Evolutionary conservation across 352 stramenopile genomes (phyloP), one percentile per base, ranked within the genome.

Genomic region (Phytophthora fragariae): DNA sequence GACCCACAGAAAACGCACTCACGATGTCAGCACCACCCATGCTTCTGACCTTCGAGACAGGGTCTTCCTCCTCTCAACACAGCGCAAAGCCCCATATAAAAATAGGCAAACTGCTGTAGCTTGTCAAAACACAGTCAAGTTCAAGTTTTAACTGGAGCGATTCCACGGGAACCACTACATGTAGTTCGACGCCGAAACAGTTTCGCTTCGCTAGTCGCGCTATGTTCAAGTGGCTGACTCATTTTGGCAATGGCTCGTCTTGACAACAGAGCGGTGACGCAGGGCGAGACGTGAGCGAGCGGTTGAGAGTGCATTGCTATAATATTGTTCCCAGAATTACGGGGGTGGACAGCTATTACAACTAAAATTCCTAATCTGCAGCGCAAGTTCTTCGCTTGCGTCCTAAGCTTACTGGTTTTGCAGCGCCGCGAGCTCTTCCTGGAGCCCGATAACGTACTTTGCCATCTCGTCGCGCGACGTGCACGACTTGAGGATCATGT

Each of bases 401-500:
- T 62, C 53, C 33, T 70, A 61, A 63, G 46, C 49, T 72, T 65
- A 75, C 55, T 74, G 41, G 66, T 67, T 68, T 24, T 85, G 79
- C 59, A 89, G 55, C 14, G 72, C 76, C 37, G 77, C 77, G 37
- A 89, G 79, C 58, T 89, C 81, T 57, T 89, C 81, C 65, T 89
- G 79, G 19, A 89, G 79, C 7, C 77, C 81, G 54, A 84, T 73
- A 14, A 86, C 81, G 65, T 89, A 89, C 77, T 85, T 80, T 59
- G 73, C 75, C 74, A 89, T 80, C 50, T 89, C 81, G 41, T 89
- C 79, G 27, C 39, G 66, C 27, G 81, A 89, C 29, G 68, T 75
- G 65, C 81, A 89, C 29, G 79, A 84, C 59, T 84, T 84, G 56
- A 89, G 19, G 37, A 89, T 85, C 75, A 86, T 82, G 56, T 85